Conservation (phyloP, 1,284 basidiomycete genomes). For the Microbotryum violaceum region DNA sequence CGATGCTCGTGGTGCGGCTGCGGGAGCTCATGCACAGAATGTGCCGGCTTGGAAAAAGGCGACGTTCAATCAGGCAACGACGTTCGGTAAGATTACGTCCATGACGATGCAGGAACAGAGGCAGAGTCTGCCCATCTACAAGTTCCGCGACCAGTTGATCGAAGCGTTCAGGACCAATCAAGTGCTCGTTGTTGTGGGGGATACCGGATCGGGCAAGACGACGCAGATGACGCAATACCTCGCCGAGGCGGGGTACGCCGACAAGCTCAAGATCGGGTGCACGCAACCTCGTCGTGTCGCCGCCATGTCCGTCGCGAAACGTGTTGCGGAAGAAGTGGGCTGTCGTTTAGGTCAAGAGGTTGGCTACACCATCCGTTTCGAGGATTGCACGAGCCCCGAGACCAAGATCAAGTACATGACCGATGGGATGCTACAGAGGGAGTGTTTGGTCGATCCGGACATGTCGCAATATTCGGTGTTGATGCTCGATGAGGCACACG, state of each 20-base stretch:
- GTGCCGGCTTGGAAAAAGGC: slow-evolving; percentile 86
- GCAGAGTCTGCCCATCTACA: slow-evolving; percentile 85
- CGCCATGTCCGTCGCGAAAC: slow-evolving; percentile 98
- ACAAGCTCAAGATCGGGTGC: slow-evolving; percentile 83
- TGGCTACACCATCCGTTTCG: slow-evolving; percentile 97
- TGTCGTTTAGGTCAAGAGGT: slow-evolving; percentile 95
- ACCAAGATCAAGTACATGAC: slow-evolving; percentile 99
- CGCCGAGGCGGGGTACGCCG: slow-evolving; percentile 78
- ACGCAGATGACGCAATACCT: slow-evolving; percentile 92
- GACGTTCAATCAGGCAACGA: slow-evolving; percentile 93
- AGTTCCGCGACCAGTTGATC: slow-evolving; percentile 83
- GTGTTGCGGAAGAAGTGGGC: slow-evolving; percentile 95
- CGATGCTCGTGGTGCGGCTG: slow-evolving; percentile 72
- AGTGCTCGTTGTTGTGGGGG: slow-evolving; percentile 86
- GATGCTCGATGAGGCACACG: slow-evolving; percentile 98
- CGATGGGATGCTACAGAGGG: slow-evolving; percentile 96
- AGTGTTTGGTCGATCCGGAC: slow-evolving; percentile 91
- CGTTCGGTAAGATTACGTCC: slow-evolving; percentile 83
- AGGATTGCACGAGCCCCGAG: slow-evolving; percentile 95
- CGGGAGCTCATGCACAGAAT: slow-evolving; percentile 51
- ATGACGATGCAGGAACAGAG: slow-evolving; percentile 92
- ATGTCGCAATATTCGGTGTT: slow-evolving; percentile 87
- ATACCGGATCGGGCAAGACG: slow-evolving; percentile 88
- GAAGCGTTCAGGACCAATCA: slow-evolving; percentile 91
- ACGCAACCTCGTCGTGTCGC: slow-evolving; percentile 98